A percentile compares a stretch with the other conserved stretches of the same genome.
Conservation (phyloP, 192 early-diverging fungal genomes). For the Piromyces finnis region DNA sequence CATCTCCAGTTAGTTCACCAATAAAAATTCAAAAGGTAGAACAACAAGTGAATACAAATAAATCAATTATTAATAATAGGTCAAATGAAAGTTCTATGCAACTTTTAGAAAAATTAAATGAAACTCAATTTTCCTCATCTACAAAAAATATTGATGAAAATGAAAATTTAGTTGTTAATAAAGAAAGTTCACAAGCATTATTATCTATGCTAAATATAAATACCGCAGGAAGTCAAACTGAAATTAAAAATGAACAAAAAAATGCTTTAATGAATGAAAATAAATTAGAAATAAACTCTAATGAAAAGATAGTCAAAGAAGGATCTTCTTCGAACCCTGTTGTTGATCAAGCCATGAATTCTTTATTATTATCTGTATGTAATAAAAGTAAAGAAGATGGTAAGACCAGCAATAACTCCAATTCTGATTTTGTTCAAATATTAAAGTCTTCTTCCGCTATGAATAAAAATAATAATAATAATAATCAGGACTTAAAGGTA, state of each 20-base stretch:
- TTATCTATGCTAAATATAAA: background rate
- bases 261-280: background rate
- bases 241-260: too few species aligned
- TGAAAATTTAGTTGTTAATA: background rate
- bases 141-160: background rate
- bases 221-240: background rate
- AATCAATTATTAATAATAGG: background rate
- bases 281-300: background rate
- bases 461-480: background rate
- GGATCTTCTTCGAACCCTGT: background rate
- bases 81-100: background rate
- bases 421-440: background rate
- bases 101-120: background rate
- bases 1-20: background rate
- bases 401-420: background rate
- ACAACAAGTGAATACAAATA: background rate
- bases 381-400: background rate
- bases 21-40: background rate
- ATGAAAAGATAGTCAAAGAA: background rate
- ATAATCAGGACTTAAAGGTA: background rate
- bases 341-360: background rate
- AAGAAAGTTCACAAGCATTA: background rate
- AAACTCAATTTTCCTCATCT: background rate
- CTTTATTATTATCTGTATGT: background rate
- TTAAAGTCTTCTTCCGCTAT: background rate